Base-by-base conservation (phyloP, 116 monocot species). In the Dioscorea cayenensis region DNA sequence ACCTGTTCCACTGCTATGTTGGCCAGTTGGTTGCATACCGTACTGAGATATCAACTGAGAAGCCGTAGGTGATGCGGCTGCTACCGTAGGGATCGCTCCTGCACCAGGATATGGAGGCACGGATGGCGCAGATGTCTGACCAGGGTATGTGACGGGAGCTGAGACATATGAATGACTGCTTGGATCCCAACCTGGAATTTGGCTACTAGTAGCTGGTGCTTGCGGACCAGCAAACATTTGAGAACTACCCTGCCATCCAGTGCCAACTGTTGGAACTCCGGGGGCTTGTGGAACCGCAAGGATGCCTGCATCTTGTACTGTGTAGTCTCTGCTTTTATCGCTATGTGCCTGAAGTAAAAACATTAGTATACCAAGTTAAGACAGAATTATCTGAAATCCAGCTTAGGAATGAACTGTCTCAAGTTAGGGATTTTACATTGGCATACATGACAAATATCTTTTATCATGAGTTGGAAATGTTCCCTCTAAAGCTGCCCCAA, bases 291-390 rank as follows among this genome's bases (percentile, higher is more conserved):
- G 86, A 22, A 43, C 63, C 58, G 79, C 72, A 49, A 86, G 85
- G 60, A 88, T 75, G 38, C 83, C 85, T 6, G 78, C 62, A 28
- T 86, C 90, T 5, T 88, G 73, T 67, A 97, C 63, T 2, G 97
- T 97, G 81, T 90, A 97, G 60, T 97, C 93, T 36, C 97, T 83
- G 74, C 94, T 90, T 72, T 79, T 85, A 64, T 94, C 90, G 67
- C 76, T 87, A 51, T 90, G 69, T 64, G 83, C 85, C 90, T 88
- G 77, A 84, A 63, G 14, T 13, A 55, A 21, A 28, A 51, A 23
- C 18, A 11, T 10, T 27, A 25, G 3, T 5, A 11, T 62, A 62
- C 23, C 6, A 12, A 62, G 22, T 20, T 23, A 23, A 6, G 23
- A 7, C 21, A n/a, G 60, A 60, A 25, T 25, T 25, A 52, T 52